These are phyloP conservation scores for Aspergillus nanangensis DNA, from an alignment of 495 filamentous ascomycete species.

Conservation along the genomic window DNA sequence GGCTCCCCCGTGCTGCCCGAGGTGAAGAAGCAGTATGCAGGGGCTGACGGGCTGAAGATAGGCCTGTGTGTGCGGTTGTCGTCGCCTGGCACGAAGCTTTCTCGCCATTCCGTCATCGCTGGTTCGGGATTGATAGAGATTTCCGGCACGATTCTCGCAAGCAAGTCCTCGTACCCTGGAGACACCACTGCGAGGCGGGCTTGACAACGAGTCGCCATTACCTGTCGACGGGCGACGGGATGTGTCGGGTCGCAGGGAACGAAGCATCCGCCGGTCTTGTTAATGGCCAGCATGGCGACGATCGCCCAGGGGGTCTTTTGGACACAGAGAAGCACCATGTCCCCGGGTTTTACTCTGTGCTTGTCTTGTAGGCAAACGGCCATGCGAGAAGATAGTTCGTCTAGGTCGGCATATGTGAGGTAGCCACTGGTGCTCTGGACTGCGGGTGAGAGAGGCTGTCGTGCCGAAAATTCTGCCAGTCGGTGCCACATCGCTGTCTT, in stretches of 20 bases:
- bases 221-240: conserved; percentile 42
- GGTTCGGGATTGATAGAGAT: background rate
- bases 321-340: conserved; percentile 3
- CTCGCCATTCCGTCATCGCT: background rate
- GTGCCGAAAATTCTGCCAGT: too few relatives aligned
- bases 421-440: background rate
- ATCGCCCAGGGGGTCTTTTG: conserved; percentile 32
- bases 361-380: background rate
- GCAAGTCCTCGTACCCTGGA: background rate
- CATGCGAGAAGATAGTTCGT: background rate
- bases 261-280: background rate
- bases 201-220: conserved; percentile 30
- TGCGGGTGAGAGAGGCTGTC: too few relatives aligned
- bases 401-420: background rate
- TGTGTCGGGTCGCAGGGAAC: conserved; percentile 42
- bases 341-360: background rate
- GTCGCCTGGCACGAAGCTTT: too few relatives aligned
- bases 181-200: background rate
- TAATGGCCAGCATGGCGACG: conserved; percentile 9
- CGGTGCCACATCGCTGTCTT: too few relatives aligned
- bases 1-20: conserved; percentile 36
- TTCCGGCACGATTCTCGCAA: background rate
- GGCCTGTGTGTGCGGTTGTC: background rate
- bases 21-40: conserved; percentile 27
- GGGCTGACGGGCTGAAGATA: background rate